Base-by-base conservation (phyloP, 768 basidiomycete genomes). In the Suillus sp. region DNA sequence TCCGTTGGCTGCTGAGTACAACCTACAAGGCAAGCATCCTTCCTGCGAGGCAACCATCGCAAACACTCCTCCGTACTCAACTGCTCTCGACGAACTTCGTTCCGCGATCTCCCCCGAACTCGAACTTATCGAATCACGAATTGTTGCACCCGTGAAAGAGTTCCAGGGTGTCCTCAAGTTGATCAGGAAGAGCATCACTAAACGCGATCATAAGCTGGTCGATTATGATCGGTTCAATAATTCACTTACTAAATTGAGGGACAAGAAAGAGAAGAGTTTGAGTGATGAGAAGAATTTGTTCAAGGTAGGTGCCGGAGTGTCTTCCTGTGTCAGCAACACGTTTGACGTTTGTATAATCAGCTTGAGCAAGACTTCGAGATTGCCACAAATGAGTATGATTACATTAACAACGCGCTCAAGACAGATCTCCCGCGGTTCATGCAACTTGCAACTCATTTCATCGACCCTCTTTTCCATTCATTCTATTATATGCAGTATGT, bases 401-500 rank as follows among this genome's bases (percentile, higher is more conserved):
- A 91, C 71, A 91, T 95, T 78, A 98, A 96, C 74, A 89, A 83
- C 64, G 84, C 90, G 6, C 79, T 98, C 77, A 99, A 99, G 80
- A 83, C 86, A 62, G 97, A 99, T 71, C 81, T 99, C 37, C 95
- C 96, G 3, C 86, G 86, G n/a, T 99, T 99, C 82, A 88, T 99
- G 84, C 81, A 80, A 34, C 85, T 98, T 65, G 82, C 91, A 1
- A 91, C 93, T 2, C 86, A 89, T 66, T 98, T 98, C 78, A 93
- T 99, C 72, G 91, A 96, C 68, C 97, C 97, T 1, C 80, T 99
- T n/a, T 99, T 98, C 85, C 91, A 96, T 70, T 96, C 95, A 20
- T 95, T 95, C 83, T 99, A 91, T 82, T 99, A 96, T 76, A 98
- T 99, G 95, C 95, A 99, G 94, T 96, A 71, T 72, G 95, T 87